A percentile compares a stretch with the other conserved stretches of the same genome.
phyloP scores from a whole-genome alignment of 148 eudicot genomes.

The Chenopodium quinoa region DNA sequence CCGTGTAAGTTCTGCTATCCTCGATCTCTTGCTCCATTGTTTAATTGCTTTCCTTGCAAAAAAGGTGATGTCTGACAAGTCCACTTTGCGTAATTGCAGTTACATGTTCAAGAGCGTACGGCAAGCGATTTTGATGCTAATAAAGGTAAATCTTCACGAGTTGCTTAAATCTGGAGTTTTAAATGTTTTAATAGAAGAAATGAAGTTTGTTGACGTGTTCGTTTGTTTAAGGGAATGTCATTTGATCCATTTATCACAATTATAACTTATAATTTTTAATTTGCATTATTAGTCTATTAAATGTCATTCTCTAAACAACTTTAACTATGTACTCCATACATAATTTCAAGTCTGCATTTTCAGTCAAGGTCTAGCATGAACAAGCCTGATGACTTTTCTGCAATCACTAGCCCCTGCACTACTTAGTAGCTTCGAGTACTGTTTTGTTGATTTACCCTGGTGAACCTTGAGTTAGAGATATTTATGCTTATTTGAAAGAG shows the following conservation, averaged over 20 bases:
- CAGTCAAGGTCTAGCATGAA: too few species aligned
- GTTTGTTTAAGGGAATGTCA: not conserved
- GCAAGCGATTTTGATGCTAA: slow-evolving; percentile 43
- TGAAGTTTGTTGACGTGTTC: not conserved
- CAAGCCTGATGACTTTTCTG: too few species aligned
- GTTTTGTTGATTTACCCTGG: too few species aligned
- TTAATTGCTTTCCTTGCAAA: slow-evolving; percentile 1
- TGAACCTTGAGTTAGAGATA: too few species aligned
- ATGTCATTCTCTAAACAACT: not conserved
- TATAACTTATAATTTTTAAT: not conserved
- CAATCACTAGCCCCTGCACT: too few species aligned
- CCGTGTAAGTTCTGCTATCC: slow-evolving; percentile 57
- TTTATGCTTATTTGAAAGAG: too few species aligned
- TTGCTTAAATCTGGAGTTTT: not conserved
- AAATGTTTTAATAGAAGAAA: not conserved
- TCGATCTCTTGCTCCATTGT: not conserved
- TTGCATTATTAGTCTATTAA: not conserved
- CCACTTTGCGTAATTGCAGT: slow-evolving; percentile 41
- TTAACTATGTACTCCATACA: not conserved
- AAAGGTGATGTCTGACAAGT: slow-evolving; percentile 23
- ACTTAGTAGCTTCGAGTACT: too few species aligned
- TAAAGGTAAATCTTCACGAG: slow-evolving; percentile 40
- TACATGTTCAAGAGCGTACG: slow-evolving; percentile 82
- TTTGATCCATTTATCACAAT: not conserved
- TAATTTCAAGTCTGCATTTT: too few species aligned